Conservation (phyloP, 352 stramenopile genomes). For the Plasmopara muralis region DNA sequence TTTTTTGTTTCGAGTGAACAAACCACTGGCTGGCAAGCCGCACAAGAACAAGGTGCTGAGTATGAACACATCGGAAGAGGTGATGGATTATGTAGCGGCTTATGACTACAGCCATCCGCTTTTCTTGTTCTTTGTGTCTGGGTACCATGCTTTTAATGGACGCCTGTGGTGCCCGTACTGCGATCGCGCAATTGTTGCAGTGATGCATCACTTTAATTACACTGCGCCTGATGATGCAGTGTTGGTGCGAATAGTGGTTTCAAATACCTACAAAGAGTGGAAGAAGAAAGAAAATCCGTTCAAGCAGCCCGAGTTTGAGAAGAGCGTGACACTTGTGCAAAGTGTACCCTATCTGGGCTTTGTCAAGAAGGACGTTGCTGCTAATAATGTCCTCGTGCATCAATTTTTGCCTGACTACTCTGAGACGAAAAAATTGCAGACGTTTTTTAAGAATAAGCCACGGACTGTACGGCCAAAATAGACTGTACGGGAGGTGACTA, state of each 20-base stretch:
- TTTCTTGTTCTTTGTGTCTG: constrained; percentile 75
- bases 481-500: background rate
- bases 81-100: constrained; percentile 46
- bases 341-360: constrained; percentile 63
- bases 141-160: constrained; percentile 63
- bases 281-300: constrained; percentile 79
- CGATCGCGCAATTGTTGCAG: constrained; percentile 54
- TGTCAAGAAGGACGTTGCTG: constrained; percentile 44
- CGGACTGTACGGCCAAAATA: constrained; percentile 20
- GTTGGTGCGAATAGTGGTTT: constrained; percentile 47
- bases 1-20: constrained; percentile 55
- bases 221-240: constrained; percentile 52
- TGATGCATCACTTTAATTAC: constrained; percentile 80
- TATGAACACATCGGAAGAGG: constrained; percentile 33
- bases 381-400: constrained; percentile 38
- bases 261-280: constrained; percentile 60
- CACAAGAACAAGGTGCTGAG: constrained; percentile 62
- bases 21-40: constrained; percentile 32
- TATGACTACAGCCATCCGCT: constrained; percentile 73
- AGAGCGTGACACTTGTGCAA: constrained; percentile 46
- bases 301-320: constrained; percentile 52
- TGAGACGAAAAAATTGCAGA: constrained; percentile 37
- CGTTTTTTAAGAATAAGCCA: constrained; percentile 39
- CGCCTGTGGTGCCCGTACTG: constrained; percentile 78
- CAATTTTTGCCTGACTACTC: constrained; percentile 63